These are phyloP conservation scores for Aspergillus fumigatiaffinis DNA, from an alignment of 2,329 filamentous ascomycete species.

Conservation along the genomic window DNA sequence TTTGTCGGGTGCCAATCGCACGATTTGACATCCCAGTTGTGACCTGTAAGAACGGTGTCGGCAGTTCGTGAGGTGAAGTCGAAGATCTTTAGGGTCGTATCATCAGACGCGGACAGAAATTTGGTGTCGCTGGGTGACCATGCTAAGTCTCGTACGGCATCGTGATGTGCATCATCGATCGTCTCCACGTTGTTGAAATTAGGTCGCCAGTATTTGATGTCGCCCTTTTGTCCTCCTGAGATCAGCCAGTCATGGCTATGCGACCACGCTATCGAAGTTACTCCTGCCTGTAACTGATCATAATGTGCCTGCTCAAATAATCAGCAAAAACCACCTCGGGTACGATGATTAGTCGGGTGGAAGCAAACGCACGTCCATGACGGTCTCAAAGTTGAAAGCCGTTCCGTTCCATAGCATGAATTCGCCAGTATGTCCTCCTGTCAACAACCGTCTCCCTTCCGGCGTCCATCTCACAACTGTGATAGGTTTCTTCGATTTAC, in stretches of 20 bases:
- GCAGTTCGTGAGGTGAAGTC: constrained; percentile 85
- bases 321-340: constrained; percentile 9
- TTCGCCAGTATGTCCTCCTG: constrained; percentile 92
- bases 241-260: constrained; percentile 97
- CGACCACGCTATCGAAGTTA: constrained; percentile 62
- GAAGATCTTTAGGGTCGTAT: constrained; percentile 89
- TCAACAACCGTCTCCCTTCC: constrained; percentile 85
- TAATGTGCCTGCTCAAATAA: constrained; percentile 65
- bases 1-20: constrained; percentile 98
- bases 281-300: constrained; percentile 43
- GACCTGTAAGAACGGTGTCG: constrained; percentile 81
- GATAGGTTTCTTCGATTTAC: constrained; percentile 96
- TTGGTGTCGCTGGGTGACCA: constrained; percentile 94
- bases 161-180: constrained; percentile 76
- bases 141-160: constrained; percentile 84
- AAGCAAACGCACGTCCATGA: constrained; percentile 68
- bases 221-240: constrained; percentile 89
- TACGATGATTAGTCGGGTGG: neutral
- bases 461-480: constrained; percentile 98
- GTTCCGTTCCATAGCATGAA: constrained; percentile 99
- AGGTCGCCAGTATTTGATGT: constrained; percentile 97
- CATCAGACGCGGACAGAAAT: constrained; percentile 93
- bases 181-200: constrained; percentile 99
- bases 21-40: constrained; percentile 95
- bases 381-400: constrained; percentile 98